These are phyloP conservation scores for Colletotrichum sp. DNA, from an alignment of 2,329 filamentous ascomycete genomes.

Conservation along the genomic window DNA sequence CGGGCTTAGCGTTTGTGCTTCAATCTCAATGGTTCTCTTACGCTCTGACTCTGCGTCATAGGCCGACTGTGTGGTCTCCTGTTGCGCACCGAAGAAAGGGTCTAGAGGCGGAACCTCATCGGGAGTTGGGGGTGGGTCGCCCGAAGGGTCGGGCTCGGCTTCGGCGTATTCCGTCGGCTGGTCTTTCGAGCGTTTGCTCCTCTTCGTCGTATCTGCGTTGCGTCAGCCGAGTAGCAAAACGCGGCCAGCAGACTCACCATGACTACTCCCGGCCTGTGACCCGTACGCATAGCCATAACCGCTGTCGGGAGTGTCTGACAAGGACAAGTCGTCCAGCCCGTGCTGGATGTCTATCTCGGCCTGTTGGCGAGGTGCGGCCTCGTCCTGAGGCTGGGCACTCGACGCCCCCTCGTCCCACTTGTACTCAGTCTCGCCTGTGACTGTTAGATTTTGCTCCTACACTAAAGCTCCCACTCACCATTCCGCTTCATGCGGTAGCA, in stretches of 20 bases:
- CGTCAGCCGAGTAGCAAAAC: not conserved
- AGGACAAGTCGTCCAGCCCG: conserved; percentile 1
- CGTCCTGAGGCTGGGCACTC: conserved; percentile 1
- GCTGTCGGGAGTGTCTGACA: not conserved
- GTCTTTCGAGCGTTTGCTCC: conserved; percentile 2
- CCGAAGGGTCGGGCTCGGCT: not conserved
- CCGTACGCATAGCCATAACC: not conserved
- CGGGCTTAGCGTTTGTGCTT: not conserved
- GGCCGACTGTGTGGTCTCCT: not conserved
- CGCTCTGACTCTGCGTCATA: not conserved
- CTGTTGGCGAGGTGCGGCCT: conserved; percentile 27
- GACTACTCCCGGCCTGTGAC: not conserved
- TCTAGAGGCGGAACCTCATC: not conserved
- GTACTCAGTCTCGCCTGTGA: conserved; percentile 27
- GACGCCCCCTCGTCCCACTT: conserved; percentile 26
- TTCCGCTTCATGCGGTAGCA: conserved; percentile 29
- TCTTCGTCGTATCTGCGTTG: not conserved
- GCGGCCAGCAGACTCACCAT: not conserved
- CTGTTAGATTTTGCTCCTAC: not conserved
- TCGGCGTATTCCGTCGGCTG: not conserved
- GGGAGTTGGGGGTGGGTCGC: not conserved
- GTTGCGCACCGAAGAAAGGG: conserved; percentile 12
- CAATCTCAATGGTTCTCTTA: not conserved
- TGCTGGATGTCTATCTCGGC: conserved; percentile 26
- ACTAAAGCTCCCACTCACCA: conserved; percentile 27